Evolutionary conservation across 2,329 filamentous ascomycete genomes (phyloP), one percentile per base, ranked within the genome.

Genomic region (Aspergillus pseudotamarii): DNA sequence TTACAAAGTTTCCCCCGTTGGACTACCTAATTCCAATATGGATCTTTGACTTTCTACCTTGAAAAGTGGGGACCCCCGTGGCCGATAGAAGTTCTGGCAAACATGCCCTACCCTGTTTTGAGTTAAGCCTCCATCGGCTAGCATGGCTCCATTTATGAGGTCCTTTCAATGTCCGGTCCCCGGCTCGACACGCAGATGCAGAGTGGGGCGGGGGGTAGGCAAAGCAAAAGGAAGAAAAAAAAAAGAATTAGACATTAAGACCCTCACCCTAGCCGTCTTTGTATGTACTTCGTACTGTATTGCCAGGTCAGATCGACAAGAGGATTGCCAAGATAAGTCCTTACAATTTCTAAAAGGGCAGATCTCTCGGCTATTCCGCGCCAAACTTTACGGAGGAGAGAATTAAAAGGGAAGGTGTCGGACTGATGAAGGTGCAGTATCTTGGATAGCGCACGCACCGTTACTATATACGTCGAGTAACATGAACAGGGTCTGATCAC

Each of bases 301-400:
- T 26, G 32, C 46, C 60, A 51, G 60, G 56, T 59, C 55, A 36
- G 66, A 68, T 68, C 64, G 59, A 41, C 64, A 51, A 51, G 21
- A 55, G 34, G 36, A 61, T 65, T 68, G 45, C 66, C 66, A 53
- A 66, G 62, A 32, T 41, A 26, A 65, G 64, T 43, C 43, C 51
- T 61, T 61, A 63, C 57, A 61, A 61, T 64, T 64, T 56, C 58
- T 23, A 66, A 66, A 58, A 54, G 51, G 62, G 63, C 48, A 66
- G 60, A 55, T 55, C 51, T 55, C 32, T 41, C 8, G 54, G 46
- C 54, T 59, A 46, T 38, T 56, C 58, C 32, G 43, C 26, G 14
- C 26, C 23, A 32, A 36, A 55, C 9, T 38, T 23, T 28, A 26
- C 26, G 26, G 26, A 26, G 26, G 3, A 4, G 19, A 32, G 41